Conservation (phyloP, 495 filamentous ascomycete species). For the Amniculicola lignicola region DNA sequence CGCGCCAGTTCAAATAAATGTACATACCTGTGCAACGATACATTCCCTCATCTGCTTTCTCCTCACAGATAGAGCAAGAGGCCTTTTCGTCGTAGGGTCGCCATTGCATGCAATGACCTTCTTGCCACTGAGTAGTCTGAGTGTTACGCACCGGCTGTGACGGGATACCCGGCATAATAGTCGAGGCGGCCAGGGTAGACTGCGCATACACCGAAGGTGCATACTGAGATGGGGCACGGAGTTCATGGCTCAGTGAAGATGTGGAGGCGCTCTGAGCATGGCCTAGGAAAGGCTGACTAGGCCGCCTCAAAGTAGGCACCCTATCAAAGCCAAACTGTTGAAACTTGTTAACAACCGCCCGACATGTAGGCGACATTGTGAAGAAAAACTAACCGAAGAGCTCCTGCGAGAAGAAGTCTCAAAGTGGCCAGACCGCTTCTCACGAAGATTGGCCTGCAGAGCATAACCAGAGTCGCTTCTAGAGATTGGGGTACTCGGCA, state of each 20-base stretch:
- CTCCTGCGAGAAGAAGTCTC: constrained; percentile 80
- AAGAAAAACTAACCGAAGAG: constrained; percentile 56
- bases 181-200: constrained; percentile 96
- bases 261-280: constrained; percentile 80
- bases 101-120: constrained; percentile 88
- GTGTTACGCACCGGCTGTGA: constrained; percentile 82
- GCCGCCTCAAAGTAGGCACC: constrained; percentile 65
- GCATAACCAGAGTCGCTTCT: constrained; percentile 87
- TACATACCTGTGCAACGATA: constrained; percentile 64
- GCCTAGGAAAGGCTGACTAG: constrained; percentile 79
- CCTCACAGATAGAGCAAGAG: constrained; percentile 83
- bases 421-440: constrained; percentile 94
- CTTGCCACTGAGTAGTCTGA: constrained; percentile 84
- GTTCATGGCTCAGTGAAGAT: constrained; percentile 74
- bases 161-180: constrained; percentile 88
- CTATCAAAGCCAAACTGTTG: constrained; percentile 68
- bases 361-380: background rate
- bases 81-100: constrained; percentile 63
- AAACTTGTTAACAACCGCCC: constrained; percentile 14
- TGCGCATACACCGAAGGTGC: constrained; percentile 94
- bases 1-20: background rate
- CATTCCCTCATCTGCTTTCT: constrained; percentile 82
- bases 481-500: constrained; percentile 72
- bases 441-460: constrained; percentile 75
- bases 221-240: constrained; percentile 73